Base-by-base conservation (phyloP, 2,329 filamentous ascomycete genomes). In the Xylaria sp. region DNA sequence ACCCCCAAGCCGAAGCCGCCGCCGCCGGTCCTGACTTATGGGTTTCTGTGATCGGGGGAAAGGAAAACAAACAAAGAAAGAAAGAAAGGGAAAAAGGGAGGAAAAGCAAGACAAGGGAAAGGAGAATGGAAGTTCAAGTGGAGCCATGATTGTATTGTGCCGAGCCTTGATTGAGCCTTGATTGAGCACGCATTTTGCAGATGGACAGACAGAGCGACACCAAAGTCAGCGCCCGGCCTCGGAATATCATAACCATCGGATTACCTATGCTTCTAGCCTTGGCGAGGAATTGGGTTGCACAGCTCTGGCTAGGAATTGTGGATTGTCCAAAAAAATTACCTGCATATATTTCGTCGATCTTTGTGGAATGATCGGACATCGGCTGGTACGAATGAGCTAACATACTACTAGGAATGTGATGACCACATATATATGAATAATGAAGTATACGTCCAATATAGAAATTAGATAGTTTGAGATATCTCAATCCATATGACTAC, bases 1-100 rank as follows among this genome's bases (percentile, higher is more conserved):
- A 74, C 88, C 50, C 81, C 85, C 11, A 81, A 86, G 71, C 73
- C 73, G 4, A 75, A 74, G 58, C 74, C 74, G 6, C 69, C 72
- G 45, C 68, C 74, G 2, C 69, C 70, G 57, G 71, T 72, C n/a
- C 63, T 64, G 59, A 76, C 73, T 2, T 70, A 75, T 0, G 75
- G 75, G 4, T 76, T 76, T 58, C 67, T 76, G 38, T 76, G 55
- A 75, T 45, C 5, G 22, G 38, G 17, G 11, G 4, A 49, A 17
- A 44, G 17, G 25, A 31, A 33, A 20, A 31, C 22, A 11, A n/a
- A 47, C 7, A 9, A n/a, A 10, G 25, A 13, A n/a, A 54, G 49
- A 39, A 11, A 13, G 15, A 3, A 27, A 22, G 27, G 53, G n/a
- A n/a, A n/a, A n/a, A n/a, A n/a, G n/a, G n/a, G n/a, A n/a, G n/a